Percentiles rank a stretch among this genome's conserved stretches.
Conservation (phyloP, 169 alveolate genomes). For the Plasmodium knowlesi region DNA sequence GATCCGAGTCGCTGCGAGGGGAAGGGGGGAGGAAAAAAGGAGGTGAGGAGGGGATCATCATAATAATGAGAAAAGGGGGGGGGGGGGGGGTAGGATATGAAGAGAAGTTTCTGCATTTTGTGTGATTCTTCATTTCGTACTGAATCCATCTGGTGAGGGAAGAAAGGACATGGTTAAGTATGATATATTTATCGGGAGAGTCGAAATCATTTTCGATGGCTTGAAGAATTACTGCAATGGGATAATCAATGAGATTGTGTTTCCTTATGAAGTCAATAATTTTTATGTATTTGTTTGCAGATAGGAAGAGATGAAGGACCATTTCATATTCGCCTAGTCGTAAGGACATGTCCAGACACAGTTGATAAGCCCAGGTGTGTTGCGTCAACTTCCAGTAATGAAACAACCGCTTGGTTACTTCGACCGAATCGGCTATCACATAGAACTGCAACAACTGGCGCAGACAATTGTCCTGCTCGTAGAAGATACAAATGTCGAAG, state of each 20-base stretch:
- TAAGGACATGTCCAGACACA: constrained; percentile 62
- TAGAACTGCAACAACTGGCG: constrained; percentile 60
- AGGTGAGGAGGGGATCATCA: neutral
- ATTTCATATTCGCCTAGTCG: constrained; percentile 63
- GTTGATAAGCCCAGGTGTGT: constrained; percentile 55
- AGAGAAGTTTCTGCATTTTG: too few relatives aligned
- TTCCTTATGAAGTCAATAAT: constrained; percentile 40
- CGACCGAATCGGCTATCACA: constrained; percentile 58
- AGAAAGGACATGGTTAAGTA: constrained; percentile 21
- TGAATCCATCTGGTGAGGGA: constrained; percentile 34
- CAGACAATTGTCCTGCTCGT: constrained; percentile 48
- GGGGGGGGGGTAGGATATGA: too few relatives aligned
- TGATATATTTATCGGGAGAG: constrained; percentile 30
- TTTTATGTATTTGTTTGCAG: constrained; percentile 27
- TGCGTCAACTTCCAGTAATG: constrained; percentile 61
- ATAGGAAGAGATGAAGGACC: constrained; percentile 55
- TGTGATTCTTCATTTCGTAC: neutral
- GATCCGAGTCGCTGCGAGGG: constrained; percentile 16
- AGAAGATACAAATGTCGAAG: constrained; percentile 62
- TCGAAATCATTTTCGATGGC: constrained; percentile 75
- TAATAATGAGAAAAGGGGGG: too few relatives aligned
- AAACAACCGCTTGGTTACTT: constrained; percentile 58
- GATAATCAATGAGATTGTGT: constrained; percentile 39
- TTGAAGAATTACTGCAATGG: constrained; percentile 56
- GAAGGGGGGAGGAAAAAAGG: neutral